Conservation (phyloP, 805 yeast species). For the Komagataella phaffii region DNA sequence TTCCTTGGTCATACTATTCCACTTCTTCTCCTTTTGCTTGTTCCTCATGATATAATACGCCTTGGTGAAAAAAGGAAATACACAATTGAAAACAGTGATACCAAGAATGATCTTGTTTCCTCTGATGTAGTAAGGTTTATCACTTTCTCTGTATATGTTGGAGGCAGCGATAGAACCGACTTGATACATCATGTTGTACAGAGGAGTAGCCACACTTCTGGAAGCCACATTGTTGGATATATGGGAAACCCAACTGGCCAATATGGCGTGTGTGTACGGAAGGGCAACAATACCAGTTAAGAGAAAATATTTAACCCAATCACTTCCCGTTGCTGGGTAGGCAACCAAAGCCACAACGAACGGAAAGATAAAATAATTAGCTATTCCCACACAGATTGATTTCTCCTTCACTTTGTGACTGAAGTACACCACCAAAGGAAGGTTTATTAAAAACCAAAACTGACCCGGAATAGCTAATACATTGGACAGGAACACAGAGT, state of each 20-base stretch:
- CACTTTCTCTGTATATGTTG: constrained; percentile 16
- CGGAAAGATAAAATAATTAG: constrained; percentile 22
- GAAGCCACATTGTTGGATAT: constrained; percentile 15
- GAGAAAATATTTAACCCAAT: constrained; percentile 4
- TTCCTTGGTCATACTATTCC: constrained; percentile 30
- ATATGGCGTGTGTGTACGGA: constrained; percentile 16
- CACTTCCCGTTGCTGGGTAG: constrained; percentile 6
- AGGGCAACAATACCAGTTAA: constrained; percentile 17
- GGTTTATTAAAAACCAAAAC: constrained; percentile 16
- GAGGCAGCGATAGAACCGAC: constrained; percentile 13
- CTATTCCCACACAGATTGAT: constrained; percentile 13
- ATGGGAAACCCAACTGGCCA: constrained; percentile 8
- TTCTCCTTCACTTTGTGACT: constrained; percentile 18
- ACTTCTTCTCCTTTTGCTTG: constrained; percentile 15
- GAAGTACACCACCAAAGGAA: constrained; percentile 17
- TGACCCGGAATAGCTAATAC: constrained; percentile 37
- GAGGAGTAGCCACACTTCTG: constrained; percentile 17
- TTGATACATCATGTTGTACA: constrained; percentile 17
- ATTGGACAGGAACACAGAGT: constrained; percentile 36
- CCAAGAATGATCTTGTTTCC: constrained; percentile 16
- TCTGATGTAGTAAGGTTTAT: constrained; percentile 15
- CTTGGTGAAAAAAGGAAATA: constrained; percentile 9
- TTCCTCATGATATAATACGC: constrained; percentile 15
- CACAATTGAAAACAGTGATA: constrained; percentile 15
- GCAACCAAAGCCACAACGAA: constrained; percentile 3